Evolutionary conservation across 2,329 filamentous ascomycete species (phyloP), one percentile per base, ranked within the genome.

Genomic region (Sclerotinia spermophila): DNA sequence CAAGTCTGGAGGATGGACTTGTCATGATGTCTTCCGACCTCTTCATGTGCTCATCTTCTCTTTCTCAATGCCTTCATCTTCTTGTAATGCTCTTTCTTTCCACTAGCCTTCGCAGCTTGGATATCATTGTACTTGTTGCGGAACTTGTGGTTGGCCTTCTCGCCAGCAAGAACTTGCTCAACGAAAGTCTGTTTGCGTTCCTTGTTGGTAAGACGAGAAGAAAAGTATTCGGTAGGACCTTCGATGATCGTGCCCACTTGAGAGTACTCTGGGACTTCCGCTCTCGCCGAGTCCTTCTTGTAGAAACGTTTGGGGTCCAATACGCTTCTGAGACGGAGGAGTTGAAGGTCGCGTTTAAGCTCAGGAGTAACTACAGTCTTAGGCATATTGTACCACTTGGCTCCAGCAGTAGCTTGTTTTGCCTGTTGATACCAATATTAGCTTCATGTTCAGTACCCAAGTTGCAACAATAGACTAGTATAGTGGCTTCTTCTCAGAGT

Each of bases 21-120:
- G 38, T 70, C 30, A 51, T 24, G 51, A 40, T 35, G 40, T 51
- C 30, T 44, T 68, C 55, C 55, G 68, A 67, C 53, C 21, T 51
- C 27, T 27, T 35, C 55, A 44, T 27, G 44, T 30, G 58, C 72
- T 33, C 70, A 73, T 21, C 70, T 60, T 70, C 74, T 70, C 60
- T 74, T 74, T 68, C 76, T 72, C 55, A 74, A 68, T 40, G 72
- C 87, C 78, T 92, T 88, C 75, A 97, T 81, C 70, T 90, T 90
- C 79, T 95, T 95, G 84, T 97, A 98, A 77, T 92, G 91, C 0
- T 87, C 89, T 82, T 95, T 97, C 83, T 93, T 96, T 67, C 96
- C 96, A 76, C 92, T 97, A 35, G 86, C 88, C 82, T 97, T 98
- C 73, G 86, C 86, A 66, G 85, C 85, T 79, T 97, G 94, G 65